These are phyloP conservation scores for Macrolepiota albuminosa DNA, from an alignment of 768 basidiomycete species.

Conservation along the genomic window DNA sequence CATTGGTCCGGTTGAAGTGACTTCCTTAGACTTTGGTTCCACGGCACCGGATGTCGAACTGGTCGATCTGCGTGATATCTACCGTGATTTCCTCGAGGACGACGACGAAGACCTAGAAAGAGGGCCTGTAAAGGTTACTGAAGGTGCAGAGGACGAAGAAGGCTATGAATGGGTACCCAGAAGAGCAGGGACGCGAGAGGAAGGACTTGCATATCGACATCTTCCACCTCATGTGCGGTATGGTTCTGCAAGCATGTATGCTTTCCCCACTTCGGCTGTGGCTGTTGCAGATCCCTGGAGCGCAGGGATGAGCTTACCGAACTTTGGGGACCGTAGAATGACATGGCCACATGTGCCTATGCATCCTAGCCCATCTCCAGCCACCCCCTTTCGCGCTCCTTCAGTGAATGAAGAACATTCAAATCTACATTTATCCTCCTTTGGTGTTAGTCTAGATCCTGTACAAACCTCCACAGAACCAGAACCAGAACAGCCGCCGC, in stretches of 20 bases:
- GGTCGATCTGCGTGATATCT: slow-evolving; percentile 89
- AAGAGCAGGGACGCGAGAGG: slow-evolving; percentile 49
- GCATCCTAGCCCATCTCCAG: slow-evolving; percentile 30
- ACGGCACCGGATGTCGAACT: slow-evolving; percentile 81
- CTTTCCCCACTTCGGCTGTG: slow-evolving; percentile 46
- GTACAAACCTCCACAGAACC: slow-evolving; percentile 10
- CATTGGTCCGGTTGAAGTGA: slow-evolving; percentile 88
- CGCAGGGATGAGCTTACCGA: slow-evolving; percentile 31
- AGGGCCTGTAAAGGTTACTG: slow-evolving; percentile 47
- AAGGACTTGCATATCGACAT: slow-evolving; percentile 60
- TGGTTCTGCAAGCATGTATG: slow-evolving; percentile 53
- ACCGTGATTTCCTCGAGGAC: slow-evolving; percentile 89
- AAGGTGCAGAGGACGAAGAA: slow-evolving; percentile 61
- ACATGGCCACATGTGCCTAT: slow-evolving; percentile 23
- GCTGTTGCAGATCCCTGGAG: slow-evolving; percentile 42
- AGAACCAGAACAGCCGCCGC: slow-evolving; percentile 6
- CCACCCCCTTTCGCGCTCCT: slow-evolving; percentile 25
- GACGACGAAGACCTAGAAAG: slow-evolving; percentile 55
- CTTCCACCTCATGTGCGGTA: slow-evolving; percentile 71
- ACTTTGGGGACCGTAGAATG: slow-evolving; percentile 30
- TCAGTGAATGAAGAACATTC: slow-evolving; percentile 8
- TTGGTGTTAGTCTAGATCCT: slow-evolving; percentile 14
- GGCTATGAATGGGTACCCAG: slow-evolving; percentile 82
- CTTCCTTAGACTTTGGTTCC: slow-evolving; percentile 84
- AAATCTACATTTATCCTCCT: slow-evolving; percentile 4